A percentile compares a stretch with the other conserved stretches of the same genome.
These are phyloP conservation scores for Microbotryum intermedium DNA, from an alignment of 1,284 basidiomycete species.

Conservation along the genomic window DNA sequence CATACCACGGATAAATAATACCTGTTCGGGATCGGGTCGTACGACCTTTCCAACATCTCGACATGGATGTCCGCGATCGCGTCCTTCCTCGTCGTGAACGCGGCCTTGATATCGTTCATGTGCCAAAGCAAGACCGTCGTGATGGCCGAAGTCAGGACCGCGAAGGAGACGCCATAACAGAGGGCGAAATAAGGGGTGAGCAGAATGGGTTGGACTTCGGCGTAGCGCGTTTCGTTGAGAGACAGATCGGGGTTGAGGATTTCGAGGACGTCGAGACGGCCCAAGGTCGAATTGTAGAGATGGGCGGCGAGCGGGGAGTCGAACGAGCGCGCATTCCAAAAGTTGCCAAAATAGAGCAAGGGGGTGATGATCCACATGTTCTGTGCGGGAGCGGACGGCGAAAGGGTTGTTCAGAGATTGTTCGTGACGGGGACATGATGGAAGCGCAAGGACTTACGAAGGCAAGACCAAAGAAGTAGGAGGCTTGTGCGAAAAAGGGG, in stretches of 20 bases:
- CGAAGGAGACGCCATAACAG: conserved; percentile 41
- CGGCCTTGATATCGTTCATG: conserved; percentile 38
- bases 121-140: conserved; percentile 42
- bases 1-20: too few species aligned
- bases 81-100: conserved; percentile 25
- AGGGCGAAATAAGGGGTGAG: conserved; percentile 42
- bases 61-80: conserved; percentile 28
- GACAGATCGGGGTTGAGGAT: conserved; percentile 30
- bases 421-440: conserved; percentile 40
- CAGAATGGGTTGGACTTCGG: conserved; percentile 35
- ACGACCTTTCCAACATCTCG: conserved; percentile 16
- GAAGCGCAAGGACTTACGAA: conserved; percentile 40
- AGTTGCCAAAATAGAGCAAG: conserved; percentile 40
- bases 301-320: conserved; percentile 40
- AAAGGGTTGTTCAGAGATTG: conserved; percentile 41
- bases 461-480: conserved; percentile 25
- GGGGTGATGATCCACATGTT: conserved; percentile 43
- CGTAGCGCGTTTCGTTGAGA: conserved; percentile 27
- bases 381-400: conserved; percentile 38
- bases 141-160: conserved; percentile 40
- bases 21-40: neutral
- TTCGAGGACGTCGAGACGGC: conserved; percentile 31
- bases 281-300: conserved; percentile 36
- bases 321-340: conserved; percentile 40
- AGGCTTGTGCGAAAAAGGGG: conserved; percentile 31